Evolutionary conservation across 345 rosid genomes (phyloP).

Genomic region (Euphorbia lathyris): DNA sequence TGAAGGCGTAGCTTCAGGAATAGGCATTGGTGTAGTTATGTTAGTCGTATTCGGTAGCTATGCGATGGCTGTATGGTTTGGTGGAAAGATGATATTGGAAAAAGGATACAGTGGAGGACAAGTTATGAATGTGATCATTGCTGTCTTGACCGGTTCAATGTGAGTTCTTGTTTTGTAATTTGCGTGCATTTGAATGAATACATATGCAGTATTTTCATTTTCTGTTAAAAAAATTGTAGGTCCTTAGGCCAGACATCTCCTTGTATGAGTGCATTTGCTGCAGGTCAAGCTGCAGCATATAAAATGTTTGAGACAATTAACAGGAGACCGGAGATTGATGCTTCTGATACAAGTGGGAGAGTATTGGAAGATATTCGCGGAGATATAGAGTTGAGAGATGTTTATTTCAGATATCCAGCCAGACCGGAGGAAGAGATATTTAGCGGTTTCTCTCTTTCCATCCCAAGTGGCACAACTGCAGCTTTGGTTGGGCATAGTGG

Average conservation of each 20-base stretch:
- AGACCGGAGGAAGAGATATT: slow-evolving; percentile 40
- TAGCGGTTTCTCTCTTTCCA: slow-evolving; percentile 36
- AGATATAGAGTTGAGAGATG: slow-evolving; percentile 36
- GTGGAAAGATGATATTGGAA: slow-evolving; percentile 55
- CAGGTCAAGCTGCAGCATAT: slow-evolving; percentile 46
- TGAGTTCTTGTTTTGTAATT: slow-evolving; percentile 26
- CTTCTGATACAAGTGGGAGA: slow-evolving; percentile 25
- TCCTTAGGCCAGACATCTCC: slow-evolving; percentile 45
- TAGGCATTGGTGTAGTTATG: slow-evolving; percentile 48
- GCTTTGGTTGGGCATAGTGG: slow-evolving; percentile 52
- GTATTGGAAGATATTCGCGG: slow-evolving; percentile 33
- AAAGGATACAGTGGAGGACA: slow-evolving; percentile 59
- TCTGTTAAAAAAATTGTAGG: slow-evolving; percentile 17
- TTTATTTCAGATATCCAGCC: slow-evolving; percentile 43
- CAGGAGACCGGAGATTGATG: slow-evolving; percentile 38
- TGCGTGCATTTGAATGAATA: too few species aligned
- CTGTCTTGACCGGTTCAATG: slow-evolving; percentile 72
- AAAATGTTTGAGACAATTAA: slow-evolving; percentile 43
- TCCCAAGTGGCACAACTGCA: slow-evolving; percentile 34
- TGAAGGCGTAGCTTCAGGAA: slow-evolving; percentile 60
- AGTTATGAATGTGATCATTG: slow-evolving; percentile 53
- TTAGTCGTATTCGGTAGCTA: slow-evolving; percentile 47
- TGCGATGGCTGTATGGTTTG: slow-evolving; percentile 61
- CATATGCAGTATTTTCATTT: not conserved
- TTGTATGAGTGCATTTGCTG: slow-evolving; percentile 38